These are phyloP conservation scores for Calonectria naviculata DNA, from an alignment of 2,329 filamentous ascomycete species.

Conservation along the genomic window DNA sequence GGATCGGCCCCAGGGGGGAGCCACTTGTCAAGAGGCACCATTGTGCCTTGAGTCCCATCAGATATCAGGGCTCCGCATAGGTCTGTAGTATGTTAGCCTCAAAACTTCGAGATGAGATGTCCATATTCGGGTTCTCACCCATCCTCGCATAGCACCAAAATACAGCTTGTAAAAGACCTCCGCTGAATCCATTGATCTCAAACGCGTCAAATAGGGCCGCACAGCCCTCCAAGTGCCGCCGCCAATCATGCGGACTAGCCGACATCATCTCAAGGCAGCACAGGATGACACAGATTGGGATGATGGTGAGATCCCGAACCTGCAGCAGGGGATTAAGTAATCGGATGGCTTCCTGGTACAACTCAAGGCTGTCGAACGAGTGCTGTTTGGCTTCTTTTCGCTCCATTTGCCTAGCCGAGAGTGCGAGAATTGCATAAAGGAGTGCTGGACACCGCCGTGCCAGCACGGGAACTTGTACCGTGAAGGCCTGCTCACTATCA, in stretches of 20 bases:
- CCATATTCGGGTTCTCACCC: constrained; percentile 47
- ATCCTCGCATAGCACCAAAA: constrained; percentile 71
- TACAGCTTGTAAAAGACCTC: constrained; percentile 63
- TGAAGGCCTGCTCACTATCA: constrained; percentile 63
- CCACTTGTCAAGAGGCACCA: constrained; percentile 62
- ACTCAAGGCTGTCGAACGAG: constrained; percentile 62
- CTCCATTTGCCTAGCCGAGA: constrained; percentile 66
- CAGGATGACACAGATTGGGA: constrained; percentile 52
- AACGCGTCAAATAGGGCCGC: constrained; percentile 65
- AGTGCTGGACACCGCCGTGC: constrained; percentile 59
- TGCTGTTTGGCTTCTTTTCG: constrained; percentile 56
- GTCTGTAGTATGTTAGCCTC: constrained; percentile 48
- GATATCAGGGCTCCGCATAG: constrained; percentile 67
- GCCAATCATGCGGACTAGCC: constrained; percentile 59
- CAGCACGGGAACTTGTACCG: constrained; percentile 61
- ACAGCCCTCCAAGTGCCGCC: constrained; percentile 67
- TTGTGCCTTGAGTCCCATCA: constrained; percentile 60
- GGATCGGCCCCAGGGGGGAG: constrained; percentile 52
- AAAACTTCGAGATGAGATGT: neutral
- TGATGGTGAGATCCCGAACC: constrained; percentile 43
- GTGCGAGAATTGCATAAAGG: constrained; percentile 62
- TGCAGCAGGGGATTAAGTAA: constrained; percentile 49
- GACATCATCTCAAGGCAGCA: constrained; percentile 58
- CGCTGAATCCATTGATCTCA: constrained; percentile 64
- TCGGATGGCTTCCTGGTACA: constrained; percentile 66